Conservation (phyloP, 73 alveolate species). For the Paramecium bursaria region DNA sequence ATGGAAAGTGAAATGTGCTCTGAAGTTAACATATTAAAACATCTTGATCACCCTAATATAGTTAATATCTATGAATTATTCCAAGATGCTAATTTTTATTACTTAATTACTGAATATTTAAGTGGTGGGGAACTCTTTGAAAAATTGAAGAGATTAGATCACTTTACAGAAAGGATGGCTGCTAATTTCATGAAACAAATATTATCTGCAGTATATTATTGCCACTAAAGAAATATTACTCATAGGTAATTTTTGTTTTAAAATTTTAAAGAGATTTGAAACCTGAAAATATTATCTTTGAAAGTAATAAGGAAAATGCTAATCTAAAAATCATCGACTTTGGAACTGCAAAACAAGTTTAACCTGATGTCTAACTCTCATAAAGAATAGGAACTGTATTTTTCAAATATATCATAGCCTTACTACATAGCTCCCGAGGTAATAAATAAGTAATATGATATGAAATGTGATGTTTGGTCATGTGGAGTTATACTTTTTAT, state of each 20-base stretch:
- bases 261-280: constrained; percentile 66
- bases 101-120: constrained; percentile 68
- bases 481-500: constrained; percentile 85
- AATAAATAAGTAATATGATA: constrained; percentile 75
- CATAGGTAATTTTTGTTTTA: constrained; percentile 16
- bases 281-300: constrained; percentile 67
- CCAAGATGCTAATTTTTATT: constrained; percentile 62
- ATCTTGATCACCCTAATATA: constrained; percentile 75
- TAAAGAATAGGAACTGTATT: constrained; percentile 53
- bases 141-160: constrained; percentile 63
- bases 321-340: constrained; percentile 61
- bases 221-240: constrained; percentile 59
- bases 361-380: neutral
- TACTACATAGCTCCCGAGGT: constrained; percentile 82
- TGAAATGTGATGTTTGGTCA: constrained; percentile 87
- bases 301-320: constrained; percentile 1
- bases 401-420: constrained; percentile 7
- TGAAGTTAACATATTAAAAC: constrained; percentile 67
- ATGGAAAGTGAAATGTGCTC: constrained; percentile 50
- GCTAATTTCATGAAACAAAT: constrained; percentile 66
- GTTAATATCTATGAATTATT: constrained; percentile 65
- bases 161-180: constrained; percentile 50
- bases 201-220: constrained; percentile 50
- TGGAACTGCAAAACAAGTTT: constrained; percentile 62
- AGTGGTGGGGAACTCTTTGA: constrained; percentile 75